phyloP scores from a whole-genome alignment of 805 yeast genomes.

The Candida ulmi region DNA sequence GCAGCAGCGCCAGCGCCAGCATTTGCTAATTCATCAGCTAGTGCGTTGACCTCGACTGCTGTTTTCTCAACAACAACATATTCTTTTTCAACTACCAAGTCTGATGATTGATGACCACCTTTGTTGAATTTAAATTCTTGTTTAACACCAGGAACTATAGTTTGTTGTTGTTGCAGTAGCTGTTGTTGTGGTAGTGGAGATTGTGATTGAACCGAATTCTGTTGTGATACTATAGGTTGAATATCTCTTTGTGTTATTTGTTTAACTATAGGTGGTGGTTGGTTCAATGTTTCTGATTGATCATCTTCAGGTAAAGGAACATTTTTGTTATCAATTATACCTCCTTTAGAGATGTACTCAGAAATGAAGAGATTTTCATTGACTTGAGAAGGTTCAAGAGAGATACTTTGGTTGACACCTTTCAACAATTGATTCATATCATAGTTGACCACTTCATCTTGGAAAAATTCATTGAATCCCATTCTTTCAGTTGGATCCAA shows the following conservation, averaged over 20 bases:
- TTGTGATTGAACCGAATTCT: conserved; percentile 7
- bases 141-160: not conserved
- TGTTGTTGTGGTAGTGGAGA: conserved; percentile 2
- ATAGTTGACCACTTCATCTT: conserved; percentile 55
- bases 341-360: conserved; percentile 54
- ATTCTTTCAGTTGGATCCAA: conserved; percentile 85
- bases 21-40: conserved; percentile 85
- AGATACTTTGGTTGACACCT: conserved; percentile 43
- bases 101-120: conserved; percentile 30
- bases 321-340: conserved; percentile 16
- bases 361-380: conserved; percentile 81
- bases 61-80: conserved; percentile 94
- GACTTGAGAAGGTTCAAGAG: conserved; percentile 55
- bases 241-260: conserved; percentile 21
- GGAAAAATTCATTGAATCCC: conserved; percentile 84
- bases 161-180: conserved; percentile 4
- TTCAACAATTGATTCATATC: conserved; percentile 37
- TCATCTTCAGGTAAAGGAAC: conserved; percentile 14
- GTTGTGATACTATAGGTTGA: conserved; percentile 15
- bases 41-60: conserved; percentile 89
- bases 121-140: conserved; percentile 10
- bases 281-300: conserved; percentile 3
- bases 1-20: conserved; percentile 51
- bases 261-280: conserved; percentile 8
- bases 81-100: conserved; percentile 64